A percentile compares a stretch with the other conserved stretches of the same genome.
phyloP scores from a whole-genome alignment of 306 rosid species.

The Prunus armeniaca region DNA sequence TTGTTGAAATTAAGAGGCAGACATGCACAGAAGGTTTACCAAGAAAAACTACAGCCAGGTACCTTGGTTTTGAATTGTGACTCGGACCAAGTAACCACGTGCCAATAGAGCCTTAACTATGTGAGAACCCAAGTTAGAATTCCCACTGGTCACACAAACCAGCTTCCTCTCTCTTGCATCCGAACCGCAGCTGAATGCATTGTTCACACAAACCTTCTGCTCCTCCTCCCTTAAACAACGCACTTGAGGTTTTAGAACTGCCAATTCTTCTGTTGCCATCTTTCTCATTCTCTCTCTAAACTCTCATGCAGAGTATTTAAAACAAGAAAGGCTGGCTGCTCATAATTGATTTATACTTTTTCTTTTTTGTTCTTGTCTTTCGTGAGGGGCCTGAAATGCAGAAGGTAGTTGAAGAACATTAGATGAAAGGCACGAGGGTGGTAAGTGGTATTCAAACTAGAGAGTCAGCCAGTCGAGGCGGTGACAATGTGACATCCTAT shows the following conservation, averaged over 20 bases:
- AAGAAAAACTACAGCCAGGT: too few relatives aligned
- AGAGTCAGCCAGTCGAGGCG: neutral
- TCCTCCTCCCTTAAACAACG: neutral
- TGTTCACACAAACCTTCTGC: neutral
- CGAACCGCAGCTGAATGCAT: slow-evolving; percentile 6
- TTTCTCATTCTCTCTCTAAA: neutral
- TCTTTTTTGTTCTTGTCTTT: neutral
- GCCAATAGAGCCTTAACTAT: slow-evolving; percentile 8
- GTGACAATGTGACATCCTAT: neutral
- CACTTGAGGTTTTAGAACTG: neutral
- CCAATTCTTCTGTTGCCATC: neutral
- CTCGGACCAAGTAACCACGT: slow-evolving; percentile 3
- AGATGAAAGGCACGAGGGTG: slow-evolving; percentile 18
- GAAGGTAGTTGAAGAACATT: slow-evolving; percentile 2
- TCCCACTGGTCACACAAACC: slow-evolving; percentile 19
- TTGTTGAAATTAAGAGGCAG: neutral
- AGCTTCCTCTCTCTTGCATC: slow-evolving; percentile 7
- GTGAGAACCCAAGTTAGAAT: slow-evolving; percentile 9
- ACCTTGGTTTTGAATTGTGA: slow-evolving; percentile 7
- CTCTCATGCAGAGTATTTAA: neutral
- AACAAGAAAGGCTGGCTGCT: neutral
- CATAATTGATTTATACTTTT: neutral
- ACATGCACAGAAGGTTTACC: neutral
- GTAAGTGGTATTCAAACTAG: neutral
- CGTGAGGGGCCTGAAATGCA: neutral